These are phyloP conservation scores for Phoma sp. DNA, from an alignment of 2,329 filamentous ascomycete species.

Conservation along the genomic window DNA sequence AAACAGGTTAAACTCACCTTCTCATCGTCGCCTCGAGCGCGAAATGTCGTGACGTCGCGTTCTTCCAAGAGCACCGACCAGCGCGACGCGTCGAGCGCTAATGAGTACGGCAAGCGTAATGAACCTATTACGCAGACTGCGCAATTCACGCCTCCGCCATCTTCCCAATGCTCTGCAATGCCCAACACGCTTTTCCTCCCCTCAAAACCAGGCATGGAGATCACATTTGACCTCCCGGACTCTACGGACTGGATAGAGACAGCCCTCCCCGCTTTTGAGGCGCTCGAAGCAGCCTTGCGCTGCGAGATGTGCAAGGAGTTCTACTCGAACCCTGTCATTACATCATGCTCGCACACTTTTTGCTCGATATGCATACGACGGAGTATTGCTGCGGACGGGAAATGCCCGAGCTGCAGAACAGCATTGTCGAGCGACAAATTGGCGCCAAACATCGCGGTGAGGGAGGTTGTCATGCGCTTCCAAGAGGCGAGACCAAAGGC, in stretches of 20 bases:
- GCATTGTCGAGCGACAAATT: slow-evolving; percentile 84
- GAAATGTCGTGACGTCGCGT: slow-evolving; percentile 12
- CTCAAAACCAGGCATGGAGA: slow-evolving; percentile 34
- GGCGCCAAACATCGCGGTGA: slow-evolving; percentile 81
- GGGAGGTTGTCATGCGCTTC: slow-evolving; percentile 85
- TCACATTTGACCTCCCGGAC: slow-evolving; percentile 65
- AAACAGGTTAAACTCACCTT: background rate
- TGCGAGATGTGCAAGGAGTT: slow-evolving; percentile 99
- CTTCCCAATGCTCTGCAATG: slow-evolving; percentile 11
- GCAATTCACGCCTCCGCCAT: slow-evolving; percentile 15
- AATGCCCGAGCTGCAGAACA: slow-evolving; percentile 84
- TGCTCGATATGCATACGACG: slow-evolving; percentile 95
- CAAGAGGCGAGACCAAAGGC: slow-evolving; percentile 67
- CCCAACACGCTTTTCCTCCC: background rate
- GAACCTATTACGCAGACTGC: slow-evolving; percentile 10
- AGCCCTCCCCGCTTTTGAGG: slow-evolving; percentile 68
- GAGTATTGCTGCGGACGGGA: slow-evolving; percentile 81
- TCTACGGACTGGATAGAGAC: slow-evolving; percentile 87
- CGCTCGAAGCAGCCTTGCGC: slow-evolving; percentile 83
- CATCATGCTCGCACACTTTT: slow-evolving; percentile 93
- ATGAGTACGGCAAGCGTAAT: slow-evolving; percentile 20
- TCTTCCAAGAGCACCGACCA: slow-evolving; percentile 1
- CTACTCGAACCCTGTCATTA: slow-evolving; percentile 92
- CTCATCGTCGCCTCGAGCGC: background rate
- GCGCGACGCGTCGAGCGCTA: slow-evolving; percentile 17